phyloP scores from a whole-genome alignment of 768 basidiomycete species.

The Cystobasidium ongulense region DNA sequence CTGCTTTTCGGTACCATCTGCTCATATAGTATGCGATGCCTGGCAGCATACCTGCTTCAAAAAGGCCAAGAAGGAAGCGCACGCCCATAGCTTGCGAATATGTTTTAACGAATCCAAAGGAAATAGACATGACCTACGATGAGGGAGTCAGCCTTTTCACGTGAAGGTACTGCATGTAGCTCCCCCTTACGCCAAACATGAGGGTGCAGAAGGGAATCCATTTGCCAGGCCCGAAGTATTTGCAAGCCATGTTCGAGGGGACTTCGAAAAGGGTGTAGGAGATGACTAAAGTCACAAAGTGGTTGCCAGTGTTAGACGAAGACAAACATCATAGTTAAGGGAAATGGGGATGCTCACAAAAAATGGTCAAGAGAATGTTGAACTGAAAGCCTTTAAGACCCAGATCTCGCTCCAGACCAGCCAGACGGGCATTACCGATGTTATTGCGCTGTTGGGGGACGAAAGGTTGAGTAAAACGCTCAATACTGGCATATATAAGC shows the following conservation, averaged over 20 bases:
- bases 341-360: neutral
- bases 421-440: conserved; percentile 35
- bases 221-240: conserved; percentile 25
- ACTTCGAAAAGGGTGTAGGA: conserved; percentile 27
- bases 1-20: conserved; percentile 27
- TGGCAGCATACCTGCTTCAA: conserved; percentile 30
- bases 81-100: neutral
- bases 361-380: conserved; percentile 14
- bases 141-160: neutral
- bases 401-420: conserved; percentile 41
- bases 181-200: conserved; percentile 17
- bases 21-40: conserved; percentile 17
- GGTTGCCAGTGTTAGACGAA: too few relatives aligned
- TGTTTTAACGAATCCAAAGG: neutral
- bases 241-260: conserved; percentile 25
- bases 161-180: neutral
- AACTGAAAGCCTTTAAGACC: conserved; percentile 35
- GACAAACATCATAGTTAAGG: too few relatives aligned
- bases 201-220: conserved; percentile 30
- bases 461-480: neutral
- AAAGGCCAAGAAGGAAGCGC: conserved; percentile 23
- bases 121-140: neutral
- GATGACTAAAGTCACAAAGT: neutral
- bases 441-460: conserved; percentile 48
- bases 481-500: neutral